Evolutionary conservation across 169 alveolate species (phyloP), one percentile per base, ranked within the genome.

Genomic region (Cryptosporidium xiaoi): DNA sequence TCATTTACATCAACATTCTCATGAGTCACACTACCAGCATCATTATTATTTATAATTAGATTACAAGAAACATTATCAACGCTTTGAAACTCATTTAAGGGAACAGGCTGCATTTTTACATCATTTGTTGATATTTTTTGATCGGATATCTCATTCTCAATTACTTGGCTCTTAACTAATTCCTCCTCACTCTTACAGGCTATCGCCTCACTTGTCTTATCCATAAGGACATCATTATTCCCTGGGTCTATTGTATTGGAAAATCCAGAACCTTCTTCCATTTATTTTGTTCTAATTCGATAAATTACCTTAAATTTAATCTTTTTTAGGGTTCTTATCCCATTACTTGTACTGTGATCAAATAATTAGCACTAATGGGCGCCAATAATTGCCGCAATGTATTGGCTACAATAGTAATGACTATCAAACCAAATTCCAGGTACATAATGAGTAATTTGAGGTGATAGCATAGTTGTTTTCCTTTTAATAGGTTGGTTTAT

Each of bases 311-410:
- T 40, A 40, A 40, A 40, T 6, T 40, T 40, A 40, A 40, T 40
- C 48, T 40, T 40, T 40, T 40, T 40, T 40, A 40, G 48, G 48
- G 48, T 8, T 40, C 10, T 40, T 40, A 40, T n/a, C 51, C 56
- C 53, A 18, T 69, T 69, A 64, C 83, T 69, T 69, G 83, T 69
- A 69, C 24, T 69, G 66, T 69, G 83, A 69, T 69, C 83, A 69
- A 69, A 69, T 69, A 69, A 69, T 69, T 69, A 69, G 55, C 66
- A 53, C 66, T 31, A 51, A 33, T 29, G 55, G 83, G 83, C 83
- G 83, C 83, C 68, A 69, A 33, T 31, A 51, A 31, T 66, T 69
- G 44, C 83, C 66, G 64, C 64, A 51, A 20, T 53, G 36, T 27
- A 53, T 48, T 69, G 65, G 83, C 65, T 40, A 40, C 48, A 40